Base-by-base conservation (phyloP, 2,329 filamentous ascomycete species). In the Pestalotiopsis sp. region DNA sequence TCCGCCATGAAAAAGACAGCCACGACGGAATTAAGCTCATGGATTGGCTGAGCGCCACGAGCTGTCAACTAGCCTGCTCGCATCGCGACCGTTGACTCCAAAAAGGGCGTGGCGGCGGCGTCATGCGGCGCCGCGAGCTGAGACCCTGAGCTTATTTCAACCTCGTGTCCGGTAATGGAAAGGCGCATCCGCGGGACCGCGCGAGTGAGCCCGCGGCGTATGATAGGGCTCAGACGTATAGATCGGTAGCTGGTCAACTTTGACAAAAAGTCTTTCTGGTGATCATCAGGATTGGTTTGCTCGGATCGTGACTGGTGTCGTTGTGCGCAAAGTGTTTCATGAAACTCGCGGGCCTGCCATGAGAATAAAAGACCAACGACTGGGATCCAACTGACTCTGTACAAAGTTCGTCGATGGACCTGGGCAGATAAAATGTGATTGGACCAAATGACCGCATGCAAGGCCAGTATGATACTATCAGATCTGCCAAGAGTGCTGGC, bases 101-200 rank as follows among this genome's bases (percentile, higher is more conserved):
- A 52, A n/a, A 52, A 49, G 17, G 45, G 17, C 17, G 45, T 20
- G 45, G 17, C 45, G 20, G n/a, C 45, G 17, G 17, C 45, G 17
- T 59, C 20, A 59, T 36, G 20, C 23, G 57, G 57, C 13, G 11
- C 12, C 14, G 23, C 9, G 17, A 62, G 59, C 59, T 62, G 59
- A 62, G 31, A 36, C 14, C 38, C 20, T 62, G 59, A 62, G 59
- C 59, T 62, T 62, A 39, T 39, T 62, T 62, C 27, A 39, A 62
- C 59, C 36, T 62, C 59, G 59, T 36, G 59, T 39, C 59, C 36
- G 59, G 13, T 31, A 36, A n/a, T n/a, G 45, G 45, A 52, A 52
- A 52, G 20, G 45, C 20, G 45, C 45, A 36, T 6, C 17, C n/a
- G 17, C 7, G 11, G 17, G 13, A 52, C 3, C 6, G 17, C 20